A percentile compares a stretch with the other conserved stretches of the same genome.
These are phyloP conservation scores for Auricularia cornea DNA, from an alignment of 768 basidiomycete species.

Conservation along the genomic window DNA sequence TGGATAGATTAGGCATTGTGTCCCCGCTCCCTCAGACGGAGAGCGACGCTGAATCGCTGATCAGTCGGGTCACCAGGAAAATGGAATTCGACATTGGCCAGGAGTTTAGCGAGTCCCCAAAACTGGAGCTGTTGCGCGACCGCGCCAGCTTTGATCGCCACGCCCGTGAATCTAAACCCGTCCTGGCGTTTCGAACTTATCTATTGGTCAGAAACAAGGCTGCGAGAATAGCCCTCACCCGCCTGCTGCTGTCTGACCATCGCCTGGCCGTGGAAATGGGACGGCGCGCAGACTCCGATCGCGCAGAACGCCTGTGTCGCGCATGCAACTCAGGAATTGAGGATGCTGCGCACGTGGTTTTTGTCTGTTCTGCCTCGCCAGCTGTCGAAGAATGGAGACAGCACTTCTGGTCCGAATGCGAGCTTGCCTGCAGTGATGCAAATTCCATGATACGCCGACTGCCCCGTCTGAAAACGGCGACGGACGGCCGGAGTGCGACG, in stretches of 20 bases:
- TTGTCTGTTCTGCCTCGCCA: not conserved
- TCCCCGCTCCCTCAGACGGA: no score
- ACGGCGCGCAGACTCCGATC: not conserved
- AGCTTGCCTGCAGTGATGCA: not conserved
- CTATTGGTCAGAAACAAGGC: slow-evolving; percentile 4
- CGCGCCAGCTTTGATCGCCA: not conserved
- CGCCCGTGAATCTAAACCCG: not conserved
- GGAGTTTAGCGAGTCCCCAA: slow-evolving; percentile 1
- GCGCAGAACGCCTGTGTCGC: not conserved
- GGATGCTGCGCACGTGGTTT: not conserved
- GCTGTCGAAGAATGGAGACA: not conserved
- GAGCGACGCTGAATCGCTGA: no score
- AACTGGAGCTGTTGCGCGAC: slow-evolving; percentile 5
- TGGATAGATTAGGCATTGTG: no score
- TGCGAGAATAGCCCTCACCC: slow-evolving; percentile 9
- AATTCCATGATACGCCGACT: not conserved
- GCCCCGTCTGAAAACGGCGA: not conserved
- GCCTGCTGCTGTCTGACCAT: slow-evolving; percentile 10
- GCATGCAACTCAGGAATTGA: not conserved
- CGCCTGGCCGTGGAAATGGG: slow-evolving; percentile 11
- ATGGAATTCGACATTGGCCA: no score
- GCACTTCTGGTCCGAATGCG: not conserved
- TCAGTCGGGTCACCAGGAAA: no score
- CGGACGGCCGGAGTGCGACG: not conserved
- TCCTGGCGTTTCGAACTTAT: slow-evolving; percentile 8